These are phyloP conservation scores for Pseudogymnoascus sp. DNA, from an alignment of 2,329 filamentous ascomycete species.

Conservation along the genomic window DNA sequence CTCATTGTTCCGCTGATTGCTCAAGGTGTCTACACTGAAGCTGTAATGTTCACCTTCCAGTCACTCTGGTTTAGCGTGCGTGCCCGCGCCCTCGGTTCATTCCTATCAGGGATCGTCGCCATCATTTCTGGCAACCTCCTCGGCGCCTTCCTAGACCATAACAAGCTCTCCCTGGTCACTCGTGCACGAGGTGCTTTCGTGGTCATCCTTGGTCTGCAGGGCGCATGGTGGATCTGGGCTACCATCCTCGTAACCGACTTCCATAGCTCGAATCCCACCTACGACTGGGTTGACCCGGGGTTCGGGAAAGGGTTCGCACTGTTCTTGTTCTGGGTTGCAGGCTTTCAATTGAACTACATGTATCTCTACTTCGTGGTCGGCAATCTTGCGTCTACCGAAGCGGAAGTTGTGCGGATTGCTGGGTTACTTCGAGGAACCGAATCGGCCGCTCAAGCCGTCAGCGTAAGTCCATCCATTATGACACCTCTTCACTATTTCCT, in stretches of 20 bases:
- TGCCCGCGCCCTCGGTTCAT: conserved; percentile 60
- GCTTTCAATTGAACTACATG: conserved; percentile 68
- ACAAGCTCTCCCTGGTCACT: conserved; percentile 19
- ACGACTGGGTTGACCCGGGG: conserved; percentile 56
- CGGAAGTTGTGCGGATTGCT: conserved; percentile 60
- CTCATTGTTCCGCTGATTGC: conserved; percentile 60
- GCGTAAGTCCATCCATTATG: conserved; percentile 32
- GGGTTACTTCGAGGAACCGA: conserved; percentile 62
- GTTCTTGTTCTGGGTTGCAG: conserved; percentile 58
- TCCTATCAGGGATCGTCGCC: conserved; percentile 60
- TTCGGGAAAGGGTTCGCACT: conserved; percentile 61
- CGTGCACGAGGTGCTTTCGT: conserved; percentile 23
- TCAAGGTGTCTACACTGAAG: conserved; percentile 62
- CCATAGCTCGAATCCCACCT: conserved; percentile 46
- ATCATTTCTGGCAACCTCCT: conserved; percentile 58
- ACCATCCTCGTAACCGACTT: conserved; percentile 58
- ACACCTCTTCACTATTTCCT: not conserved
- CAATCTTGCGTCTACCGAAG: conserved; percentile 52
- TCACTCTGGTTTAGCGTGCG: conserved; percentile 63
- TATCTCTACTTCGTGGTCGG: conserved; percentile 60
- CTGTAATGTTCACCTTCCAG: conserved; percentile 64
- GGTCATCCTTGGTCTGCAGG: conserved; percentile 41
- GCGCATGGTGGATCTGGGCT: conserved; percentile 66
- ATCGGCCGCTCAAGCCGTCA: conserved; percentile 64
- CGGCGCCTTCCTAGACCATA: conserved; percentile 34